phyloP scores from a whole-genome alignment of 1,139 yeast species.

The Candida smagusa region DNA sequence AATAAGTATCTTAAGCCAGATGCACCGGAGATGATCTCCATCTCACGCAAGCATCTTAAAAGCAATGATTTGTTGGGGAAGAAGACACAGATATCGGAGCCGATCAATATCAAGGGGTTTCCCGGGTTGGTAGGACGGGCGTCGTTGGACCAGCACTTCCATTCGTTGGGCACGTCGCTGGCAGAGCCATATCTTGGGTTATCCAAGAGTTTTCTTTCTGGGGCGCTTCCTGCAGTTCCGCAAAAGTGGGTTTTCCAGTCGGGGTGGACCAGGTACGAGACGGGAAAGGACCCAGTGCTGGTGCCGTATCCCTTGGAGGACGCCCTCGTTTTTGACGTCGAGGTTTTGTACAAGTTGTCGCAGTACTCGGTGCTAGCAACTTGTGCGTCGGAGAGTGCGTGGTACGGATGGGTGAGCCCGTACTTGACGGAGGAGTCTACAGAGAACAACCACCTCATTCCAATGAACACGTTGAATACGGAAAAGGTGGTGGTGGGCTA shows the following conservation, averaged over 20 bases:
- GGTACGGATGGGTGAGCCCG: slow-evolving; percentile 98
- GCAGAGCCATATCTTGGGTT: slow-evolving; percentile 58
- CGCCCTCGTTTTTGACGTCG: slow-evolving; percentile 83
- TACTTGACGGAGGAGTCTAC: slow-evolving; percentile 47
- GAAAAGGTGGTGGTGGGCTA: slow-evolving; percentile 78
- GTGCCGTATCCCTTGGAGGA: slow-evolving; percentile 70
- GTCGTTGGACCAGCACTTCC: slow-evolving; percentile 81
- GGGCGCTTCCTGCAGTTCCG: slow-evolving; percentile 47
- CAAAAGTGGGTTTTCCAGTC: slow-evolving; percentile 52
- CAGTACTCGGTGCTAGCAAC: slow-evolving; percentile 79
- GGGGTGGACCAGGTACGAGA: slow-evolving; percentile 83
- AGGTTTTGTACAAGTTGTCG: slow-evolving; percentile 73
- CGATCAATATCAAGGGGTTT: slow-evolving; percentile 55
- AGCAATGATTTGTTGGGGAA: slow-evolving; percentile 75
- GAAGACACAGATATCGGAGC: slow-evolving; percentile 61
- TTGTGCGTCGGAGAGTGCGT: slow-evolving; percentile 73
- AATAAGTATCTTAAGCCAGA: slow-evolving; percentile 22
- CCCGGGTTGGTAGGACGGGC: slow-evolving; percentile 66
- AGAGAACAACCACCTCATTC: slow-evolving; percentile 68
- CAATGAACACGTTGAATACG: slow-evolving; percentile 51
- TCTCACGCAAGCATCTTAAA: slow-evolving; percentile 61
- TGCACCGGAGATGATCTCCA: slow-evolving; percentile 43
- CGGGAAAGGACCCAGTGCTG: slow-evolving; percentile 46
- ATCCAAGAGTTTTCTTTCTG: slow-evolving; percentile 39
- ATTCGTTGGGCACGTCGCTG: slow-evolving; percentile 59